Percentiles rank a stretch among this genome's conserved stretches.
These are phyloP conservation scores for Geranium incanum DNA, from an alignment of 441 rosid genomes.

Conservation along the genomic window DNA sequence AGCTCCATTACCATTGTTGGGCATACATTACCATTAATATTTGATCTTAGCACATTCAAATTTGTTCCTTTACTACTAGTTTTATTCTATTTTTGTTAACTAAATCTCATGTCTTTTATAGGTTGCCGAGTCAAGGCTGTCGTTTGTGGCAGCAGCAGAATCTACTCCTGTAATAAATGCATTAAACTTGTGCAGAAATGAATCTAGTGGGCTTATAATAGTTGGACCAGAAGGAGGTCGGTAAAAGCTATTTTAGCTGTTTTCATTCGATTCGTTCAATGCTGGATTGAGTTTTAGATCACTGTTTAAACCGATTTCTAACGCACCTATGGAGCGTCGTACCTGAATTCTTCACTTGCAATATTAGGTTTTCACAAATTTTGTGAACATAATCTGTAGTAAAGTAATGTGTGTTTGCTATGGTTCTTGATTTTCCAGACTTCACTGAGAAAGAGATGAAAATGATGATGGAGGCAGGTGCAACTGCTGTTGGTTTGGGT, in stretches of 20 bases:
- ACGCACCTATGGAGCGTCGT: not conserved
- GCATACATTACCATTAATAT: not conserved
- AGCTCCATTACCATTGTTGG: not conserved
- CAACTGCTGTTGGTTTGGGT: slow-evolving; percentile 69
- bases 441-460: slow-evolving; percentile 51
- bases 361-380: not conserved
- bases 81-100: not conserved
- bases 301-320: not conserved
- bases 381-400: not conserved
- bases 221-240: slow-evolving; percentile 91
- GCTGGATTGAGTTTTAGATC: not conserved
- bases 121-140: slow-evolving; percentile 54
- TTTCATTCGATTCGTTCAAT: not conserved
- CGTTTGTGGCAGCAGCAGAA: slow-evolving; percentile 70
- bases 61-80: not conserved
- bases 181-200: slow-evolving; percentile 37
- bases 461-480: slow-evolving; percentile 56
- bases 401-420: not conserved
- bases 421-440: slow-evolving; percentile 28
- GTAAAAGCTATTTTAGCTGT: slow-evolving; percentile 11
- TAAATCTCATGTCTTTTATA: slow-evolving; percentile 19
- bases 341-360: not conserved
- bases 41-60: not conserved
- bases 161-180: slow-evolving; percentile 59
- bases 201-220: slow-evolving; percentile 50